These are phyloP conservation scores for Nakazawaea ambrosiae DNA, from an alignment of 805 yeast species.

Conservation along the genomic window DNA sequence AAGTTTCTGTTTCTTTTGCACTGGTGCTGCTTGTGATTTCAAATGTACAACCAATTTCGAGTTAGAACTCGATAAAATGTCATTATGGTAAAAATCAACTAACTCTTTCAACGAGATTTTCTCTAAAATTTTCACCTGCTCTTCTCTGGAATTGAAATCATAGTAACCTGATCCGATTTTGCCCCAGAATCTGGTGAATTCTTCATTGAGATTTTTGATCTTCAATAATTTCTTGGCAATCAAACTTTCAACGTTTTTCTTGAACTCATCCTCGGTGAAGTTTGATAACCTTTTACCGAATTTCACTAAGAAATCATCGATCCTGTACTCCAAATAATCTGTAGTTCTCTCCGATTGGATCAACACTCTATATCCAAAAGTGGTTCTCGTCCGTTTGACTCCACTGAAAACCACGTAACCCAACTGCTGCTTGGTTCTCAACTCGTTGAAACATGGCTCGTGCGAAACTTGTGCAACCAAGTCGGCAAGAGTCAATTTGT, in stretches of 20 bases:
- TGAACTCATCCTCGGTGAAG: slow-evolving; percentile 59
- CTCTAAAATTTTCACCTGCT: slow-evolving; percentile 51
- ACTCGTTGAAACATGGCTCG: slow-evolving; percentile 85
- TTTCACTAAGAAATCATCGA: slow-evolving; percentile 52
- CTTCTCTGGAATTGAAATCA: slow-evolving; percentile 56
- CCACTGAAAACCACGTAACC: slow-evolving; percentile 93
- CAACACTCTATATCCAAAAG: slow-evolving; percentile 64
- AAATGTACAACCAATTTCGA: slow-evolving; percentile 51
- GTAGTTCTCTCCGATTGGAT: slow-evolving; percentile 81
- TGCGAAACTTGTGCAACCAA: slow-evolving; percentile 64
- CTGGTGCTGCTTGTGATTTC: slow-evolving; percentile 39
- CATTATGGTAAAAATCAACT: slow-evolving; percentile 41
- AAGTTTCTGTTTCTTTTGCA: slow-evolving; percentile 16
- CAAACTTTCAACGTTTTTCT: slow-evolving; percentile 63
- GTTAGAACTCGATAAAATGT: slow-evolving; percentile 21
- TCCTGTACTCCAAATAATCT: slow-evolving; percentile 67
- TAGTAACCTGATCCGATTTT: slow-evolving; percentile 71
- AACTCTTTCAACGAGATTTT: slow-evolving; percentile 51
- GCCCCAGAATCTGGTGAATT: slow-evolving; percentile 56
- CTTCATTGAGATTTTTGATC: slow-evolving; percentile 74
- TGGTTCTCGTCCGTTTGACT: slow-evolving; percentile 57
- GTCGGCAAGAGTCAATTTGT: slow-evolving; percentile 45
- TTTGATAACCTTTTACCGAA: slow-evolving; percentile 39
- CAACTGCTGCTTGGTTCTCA: slow-evolving; percentile 90
- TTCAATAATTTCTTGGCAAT: slow-evolving; percentile 60